Evolutionary conservation across 2,329 filamentous ascomycete species (phyloP).

Genomic region (Talaromyces rugulosus): DNA sequence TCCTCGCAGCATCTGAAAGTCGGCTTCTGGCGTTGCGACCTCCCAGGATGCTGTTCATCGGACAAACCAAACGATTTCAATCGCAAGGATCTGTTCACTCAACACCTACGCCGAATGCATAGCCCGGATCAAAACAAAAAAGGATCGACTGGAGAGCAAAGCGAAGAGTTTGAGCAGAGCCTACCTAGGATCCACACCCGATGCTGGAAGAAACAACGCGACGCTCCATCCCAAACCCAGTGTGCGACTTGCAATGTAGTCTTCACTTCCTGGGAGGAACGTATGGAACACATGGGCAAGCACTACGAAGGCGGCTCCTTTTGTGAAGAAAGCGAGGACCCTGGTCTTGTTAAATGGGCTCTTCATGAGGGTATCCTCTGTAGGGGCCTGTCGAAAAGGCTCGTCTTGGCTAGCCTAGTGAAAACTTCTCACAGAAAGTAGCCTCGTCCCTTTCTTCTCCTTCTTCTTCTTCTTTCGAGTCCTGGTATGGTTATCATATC

Average conservation of each 20-base stretch:
- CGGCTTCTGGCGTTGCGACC: slow-evolving; percentile 70
- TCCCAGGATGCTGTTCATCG: slow-evolving; percentile 52
- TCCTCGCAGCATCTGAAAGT: slow-evolving; percentile 73
- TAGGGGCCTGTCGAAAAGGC: not conserved
- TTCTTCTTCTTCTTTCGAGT: not conserved
- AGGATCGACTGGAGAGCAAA: slow-evolving; percentile 24
- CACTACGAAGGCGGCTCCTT: slow-evolving; percentile 64
- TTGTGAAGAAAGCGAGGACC: slow-evolving; percentile 34
- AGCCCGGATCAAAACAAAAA: slow-evolving; percentile 52
- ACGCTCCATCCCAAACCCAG: slow-evolving; percentile 59
- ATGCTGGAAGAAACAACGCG: slow-evolving; percentile 59
- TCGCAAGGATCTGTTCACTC: slow-evolving; percentile 85
- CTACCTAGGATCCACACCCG: slow-evolving; percentile 54
- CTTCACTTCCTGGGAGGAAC: slow-evolving; percentile 70
- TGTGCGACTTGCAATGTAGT: slow-evolving; percentile 58
- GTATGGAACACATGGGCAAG: slow-evolving; percentile 82
- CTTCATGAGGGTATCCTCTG: slow-evolving; percentile 24
- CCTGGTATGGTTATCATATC: not conserved
- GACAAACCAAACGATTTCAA: slow-evolving; percentile 68
- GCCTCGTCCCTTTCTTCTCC: not conserved
- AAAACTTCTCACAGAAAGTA: not conserved
- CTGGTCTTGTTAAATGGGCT: slow-evolving; percentile 39
- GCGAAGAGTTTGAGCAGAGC: slow-evolving; percentile 45
- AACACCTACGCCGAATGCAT: slow-evolving; percentile 86
- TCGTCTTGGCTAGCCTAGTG: not conserved